phyloP scores from a whole-genome alignment of 352 stramenopile species.

The Pythium vanterpoolii region DNA sequence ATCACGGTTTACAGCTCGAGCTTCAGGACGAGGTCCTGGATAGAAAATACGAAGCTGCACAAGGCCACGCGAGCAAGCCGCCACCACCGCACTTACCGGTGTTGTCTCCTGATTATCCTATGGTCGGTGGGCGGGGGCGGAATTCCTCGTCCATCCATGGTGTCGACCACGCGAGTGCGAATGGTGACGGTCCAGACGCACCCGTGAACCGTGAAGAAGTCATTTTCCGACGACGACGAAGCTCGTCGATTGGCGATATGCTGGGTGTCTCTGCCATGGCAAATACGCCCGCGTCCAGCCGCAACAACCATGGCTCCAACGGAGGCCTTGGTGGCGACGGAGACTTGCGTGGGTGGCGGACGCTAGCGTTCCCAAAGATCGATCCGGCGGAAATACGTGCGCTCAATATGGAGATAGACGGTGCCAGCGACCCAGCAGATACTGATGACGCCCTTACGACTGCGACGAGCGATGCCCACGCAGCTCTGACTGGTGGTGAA shows the following conservation, averaged over 20 bases:
- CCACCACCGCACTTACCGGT: conserved; percentile 46
- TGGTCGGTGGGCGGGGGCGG: conserved; percentile 6
- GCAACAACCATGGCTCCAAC: neutral
- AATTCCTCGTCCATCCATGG: neutral
- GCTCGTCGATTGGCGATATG: conserved; percentile 15
- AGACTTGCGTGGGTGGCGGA: conserved; percentile 15
- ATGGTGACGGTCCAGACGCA: neutral
- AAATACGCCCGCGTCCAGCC: conserved; percentile 11
- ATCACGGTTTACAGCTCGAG: conserved; percentile 21
- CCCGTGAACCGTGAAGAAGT: conserved; percentile 1
- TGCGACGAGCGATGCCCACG: neutral
- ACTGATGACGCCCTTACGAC: neutral
- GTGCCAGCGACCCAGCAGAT: conserved; percentile 8
- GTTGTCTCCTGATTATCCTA: conserved; percentile 35
- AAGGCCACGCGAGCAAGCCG: conserved; percentile 47
- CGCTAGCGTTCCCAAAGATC: conserved; percentile 31
- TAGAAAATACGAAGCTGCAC: conserved; percentile 46
- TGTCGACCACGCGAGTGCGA: neutral
- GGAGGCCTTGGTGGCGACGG: neutral
- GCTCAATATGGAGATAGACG: conserved; percentile 18
- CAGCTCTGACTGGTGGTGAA: neutral
- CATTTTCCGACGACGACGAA: conserved; percentile 4
- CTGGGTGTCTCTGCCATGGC: conserved; percentile 5
- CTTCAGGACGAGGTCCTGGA: conserved; percentile 18
- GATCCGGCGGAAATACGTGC: conserved; percentile 36